phyloP scores from a whole-genome alignment of 306 rosid species.

The Inga oerstediana region DNA sequence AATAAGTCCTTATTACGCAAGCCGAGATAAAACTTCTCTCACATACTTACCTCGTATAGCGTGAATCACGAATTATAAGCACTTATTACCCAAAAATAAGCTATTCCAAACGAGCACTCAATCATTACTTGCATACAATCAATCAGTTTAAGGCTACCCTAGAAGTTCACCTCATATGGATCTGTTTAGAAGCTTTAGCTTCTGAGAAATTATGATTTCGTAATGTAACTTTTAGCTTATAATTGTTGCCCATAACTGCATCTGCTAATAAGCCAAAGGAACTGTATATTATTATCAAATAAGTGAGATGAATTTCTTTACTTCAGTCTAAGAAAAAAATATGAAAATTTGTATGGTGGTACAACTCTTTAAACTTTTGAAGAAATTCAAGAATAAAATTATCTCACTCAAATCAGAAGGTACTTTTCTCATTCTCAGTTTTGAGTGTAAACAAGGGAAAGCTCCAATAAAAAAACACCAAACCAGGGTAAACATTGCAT shows the following conservation, averaged over 20 bases:
- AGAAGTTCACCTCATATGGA: background rate
- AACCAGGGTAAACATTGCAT: too few species aligned
- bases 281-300: background rate
- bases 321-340: background rate
- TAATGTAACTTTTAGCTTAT: background rate
- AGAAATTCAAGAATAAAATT: background rate
- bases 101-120: too few species aligned
- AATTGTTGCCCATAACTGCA: background rate
- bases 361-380: background rate
- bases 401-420: background rate
- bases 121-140: background rate
- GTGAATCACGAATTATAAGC: too few species aligned
- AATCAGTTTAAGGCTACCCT: background rate
- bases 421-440: background rate
- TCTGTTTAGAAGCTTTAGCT: background rate
- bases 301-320: background rate
- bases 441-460: too few species aligned
- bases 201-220: background rate
- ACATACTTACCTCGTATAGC: too few species aligned
- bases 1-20: too few species aligned
- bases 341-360: background rate
- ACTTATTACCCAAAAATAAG: too few species aligned
- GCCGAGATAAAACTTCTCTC: too few species aligned
- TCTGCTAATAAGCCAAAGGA: background rate
- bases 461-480: too few species aligned